phyloP scores from a whole-genome alignment of 345 rosid species.

The Citrus trifoliata region DNA sequence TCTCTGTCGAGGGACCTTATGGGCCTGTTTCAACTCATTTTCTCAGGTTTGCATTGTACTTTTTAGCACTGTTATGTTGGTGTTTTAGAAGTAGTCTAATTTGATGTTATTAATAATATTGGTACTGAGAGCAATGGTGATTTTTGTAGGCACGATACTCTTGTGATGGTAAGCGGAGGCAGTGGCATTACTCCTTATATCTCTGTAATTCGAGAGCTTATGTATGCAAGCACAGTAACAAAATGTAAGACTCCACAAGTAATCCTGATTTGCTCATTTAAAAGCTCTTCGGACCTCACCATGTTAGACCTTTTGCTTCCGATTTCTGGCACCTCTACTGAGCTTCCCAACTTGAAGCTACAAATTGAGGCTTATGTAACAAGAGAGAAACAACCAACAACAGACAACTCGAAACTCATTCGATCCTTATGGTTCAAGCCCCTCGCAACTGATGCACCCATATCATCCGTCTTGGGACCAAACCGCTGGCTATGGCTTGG shows the following conservation, averaged over 20 bases:
- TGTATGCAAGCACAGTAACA: conserved; percentile 31
- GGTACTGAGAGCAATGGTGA: neutral
- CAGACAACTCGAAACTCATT: conserved; percentile 19
- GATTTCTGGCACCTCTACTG: conserved; percentile 30
- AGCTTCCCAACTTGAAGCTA: conserved; percentile 36
- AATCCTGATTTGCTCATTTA: conserved; percentile 54
- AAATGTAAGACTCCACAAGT: conserved; percentile 43
- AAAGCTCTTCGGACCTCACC: conserved; percentile 52
- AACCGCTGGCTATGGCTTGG: conserved; percentile 76
- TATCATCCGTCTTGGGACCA: conserved; percentile 62
- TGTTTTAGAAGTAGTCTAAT: neutral
- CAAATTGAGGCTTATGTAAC: conserved; percentile 71
- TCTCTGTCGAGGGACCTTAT: conserved; percentile 84
- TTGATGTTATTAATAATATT: neutral
- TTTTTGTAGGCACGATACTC: conserved; percentile 52
- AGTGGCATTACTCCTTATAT: conserved; percentile 88
- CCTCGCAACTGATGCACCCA: conserved; percentile 40
- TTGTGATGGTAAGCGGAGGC: conserved; percentile 90
- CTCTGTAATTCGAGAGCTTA: conserved; percentile 64
- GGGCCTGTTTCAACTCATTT: conserved; percentile 79
- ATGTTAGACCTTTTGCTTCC: conserved; percentile 72
- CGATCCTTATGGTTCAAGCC: conserved; percentile 63
- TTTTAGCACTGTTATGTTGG: neutral
- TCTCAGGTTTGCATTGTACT: conserved; percentile 39
- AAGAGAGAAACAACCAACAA: conserved; percentile 41